A percentile compares a stretch with the other conserved stretches of the same genome.
These are phyloP conservation scores for Candida bentonensis DNA, from an alignment of 805 yeast genomes.

Conservation along the genomic window DNA sequence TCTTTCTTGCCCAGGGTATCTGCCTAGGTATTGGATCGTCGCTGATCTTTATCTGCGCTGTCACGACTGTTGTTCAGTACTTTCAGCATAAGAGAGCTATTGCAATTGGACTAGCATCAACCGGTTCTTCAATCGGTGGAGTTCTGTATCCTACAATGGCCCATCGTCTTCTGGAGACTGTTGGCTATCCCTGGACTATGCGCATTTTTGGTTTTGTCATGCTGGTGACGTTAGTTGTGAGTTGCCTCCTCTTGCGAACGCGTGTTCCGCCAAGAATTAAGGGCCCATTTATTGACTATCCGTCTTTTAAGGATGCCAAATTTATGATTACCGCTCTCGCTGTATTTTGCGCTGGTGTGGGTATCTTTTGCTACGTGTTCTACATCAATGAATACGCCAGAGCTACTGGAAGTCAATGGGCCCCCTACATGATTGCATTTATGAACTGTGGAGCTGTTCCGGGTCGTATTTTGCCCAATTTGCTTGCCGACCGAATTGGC, in stretches of 20 bases:
- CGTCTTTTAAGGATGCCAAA: slow-evolving; percentile 16
- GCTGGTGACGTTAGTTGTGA: slow-evolving; percentile 14
- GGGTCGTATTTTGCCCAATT: slow-evolving; percentile 38
- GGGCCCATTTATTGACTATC: slow-evolving; percentile 15
- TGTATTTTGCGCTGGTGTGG: slow-evolving; percentile 18
- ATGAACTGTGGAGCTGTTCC: slow-evolving; percentile 26
- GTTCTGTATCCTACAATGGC: slow-evolving; percentile 34
- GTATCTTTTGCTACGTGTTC: slow-evolving; percentile 21
- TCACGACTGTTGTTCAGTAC: slow-evolving; percentile 33
- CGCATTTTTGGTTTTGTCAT: slow-evolving; percentile 34
- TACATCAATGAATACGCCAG: slow-evolving; percentile 17
- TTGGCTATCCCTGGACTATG: slow-evolving; percentile 43
- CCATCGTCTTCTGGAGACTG: slow-evolving; percentile 24
- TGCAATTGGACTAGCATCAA: slow-evolving; percentile 32
- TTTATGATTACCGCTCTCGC: slow-evolving; percentile 14
- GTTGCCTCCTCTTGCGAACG: slow-evolving; percentile 14
- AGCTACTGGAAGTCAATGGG: slow-evolving; percentile 11
- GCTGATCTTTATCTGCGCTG: slow-evolving; percentile 29
- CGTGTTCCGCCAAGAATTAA: slow-evolving; percentile 18
- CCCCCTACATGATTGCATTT: slow-evolving; percentile 20
- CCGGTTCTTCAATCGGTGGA: slow-evolving; percentile 41
- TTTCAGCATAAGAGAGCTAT: slow-evolving; percentile 29
- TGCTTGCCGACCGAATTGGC: slow-evolving; percentile 33
- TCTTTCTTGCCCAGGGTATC: slow-evolving; percentile 39
- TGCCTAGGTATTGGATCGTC: slow-evolving; percentile 33